Base-by-base conservation (phyloP, 352 stramenopile species). In the Phytophthora pinifolia region DNA sequence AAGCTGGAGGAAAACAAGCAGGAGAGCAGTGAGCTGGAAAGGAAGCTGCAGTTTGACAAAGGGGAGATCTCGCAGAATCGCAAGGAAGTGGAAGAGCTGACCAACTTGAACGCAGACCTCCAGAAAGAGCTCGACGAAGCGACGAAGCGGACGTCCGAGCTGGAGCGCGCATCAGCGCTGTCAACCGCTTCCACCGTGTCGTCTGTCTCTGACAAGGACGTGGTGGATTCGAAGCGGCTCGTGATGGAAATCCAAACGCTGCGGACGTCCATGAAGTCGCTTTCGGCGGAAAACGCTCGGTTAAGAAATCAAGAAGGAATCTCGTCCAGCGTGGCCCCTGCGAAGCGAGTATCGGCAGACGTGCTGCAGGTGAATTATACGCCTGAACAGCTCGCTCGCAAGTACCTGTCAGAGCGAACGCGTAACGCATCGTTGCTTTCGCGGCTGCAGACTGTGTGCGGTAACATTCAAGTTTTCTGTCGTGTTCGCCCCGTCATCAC, bases 381-480 rank as follows among this genome's bases (percentile, higher is more conserved):
- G 2, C 46, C 75, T 8, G 75, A 89, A 20, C 74, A 92, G 42
- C 74, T 94, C 33, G 79, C 92, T 0, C 80, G 89, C 29, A 96
- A 97, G 59, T 92, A 96, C 33, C 42, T 97, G 14, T 67, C 87
- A 2, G 90, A 98, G 64, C 75, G 82, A 34, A 86, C 75, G 1
- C 78, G 84, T 6, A 94, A 92, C 31, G 84, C 84, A 12, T 74
- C 77, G n/a, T 59, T 94, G 20, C 60, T 92, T 13, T 94, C 83
- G 5, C 79, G 81, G 10, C 59, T 94, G 10, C 85, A 94, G 59
- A 93, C 83, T 18, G 74, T 98, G 0, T 94, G 88, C 47, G 93
- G 93, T 34, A 98, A 98, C 45, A 98, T 98, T 46, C 89, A 96
- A 65, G 93, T 98, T 5, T 95, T 97, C 50, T 97, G 89, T 56